Conservation (phyloP, 1,139 yeast species). For the Debaryomycetaceae sp. region DNA sequence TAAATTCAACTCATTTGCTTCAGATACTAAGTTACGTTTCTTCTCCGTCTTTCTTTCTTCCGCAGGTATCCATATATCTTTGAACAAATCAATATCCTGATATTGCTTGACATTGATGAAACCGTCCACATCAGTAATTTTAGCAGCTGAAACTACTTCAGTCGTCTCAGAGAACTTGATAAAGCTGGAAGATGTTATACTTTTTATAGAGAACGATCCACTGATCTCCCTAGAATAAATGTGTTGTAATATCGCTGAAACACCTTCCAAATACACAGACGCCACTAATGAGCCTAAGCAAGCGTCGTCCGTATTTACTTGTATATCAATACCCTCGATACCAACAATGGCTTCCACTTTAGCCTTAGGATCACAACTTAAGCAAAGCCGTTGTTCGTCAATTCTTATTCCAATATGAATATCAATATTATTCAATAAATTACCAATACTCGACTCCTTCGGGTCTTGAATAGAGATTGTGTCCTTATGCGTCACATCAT, state of each 20-base stretch:
- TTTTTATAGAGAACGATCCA: constrained; percentile 64
- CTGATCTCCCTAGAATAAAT: constrained; percentile 86
- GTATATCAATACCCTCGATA: constrained; percentile 58
- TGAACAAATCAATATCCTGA: constrained; percentile 79
- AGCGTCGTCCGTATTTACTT: constrained; percentile 51
- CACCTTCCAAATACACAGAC: constrained; percentile 43
- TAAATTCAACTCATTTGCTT: too few relatives aligned
- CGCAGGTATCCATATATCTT: constrained; percentile 77
- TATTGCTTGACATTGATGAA: constrained; percentile 78
- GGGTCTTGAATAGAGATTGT: constrained; percentile 11
- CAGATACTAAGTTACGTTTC: background rate
- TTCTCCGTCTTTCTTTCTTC: background rate
- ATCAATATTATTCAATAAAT: constrained; percentile 51
- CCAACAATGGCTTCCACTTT: constrained; percentile 85
- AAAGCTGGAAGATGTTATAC: constrained; percentile 38
- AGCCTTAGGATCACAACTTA: constrained; percentile 92
- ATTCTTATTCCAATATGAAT: constrained; percentile 61
- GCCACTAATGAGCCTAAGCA: constrained; percentile 39
- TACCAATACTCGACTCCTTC: constrained; percentile 28
- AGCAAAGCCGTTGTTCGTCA: constrained; percentile 67
- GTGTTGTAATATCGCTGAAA: constrained; percentile 78
- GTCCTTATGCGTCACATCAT: constrained; percentile 4
- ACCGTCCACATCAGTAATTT: constrained; percentile 54
- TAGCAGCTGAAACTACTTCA: constrained; percentile 48
- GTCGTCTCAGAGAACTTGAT: constrained; percentile 37